Evolutionary conservation across 2,329 filamentous ascomycete genomes (phyloP), one percentile per base, ranked within the genome.

Genomic region (Akanthomyces uredinophilus): DNA sequence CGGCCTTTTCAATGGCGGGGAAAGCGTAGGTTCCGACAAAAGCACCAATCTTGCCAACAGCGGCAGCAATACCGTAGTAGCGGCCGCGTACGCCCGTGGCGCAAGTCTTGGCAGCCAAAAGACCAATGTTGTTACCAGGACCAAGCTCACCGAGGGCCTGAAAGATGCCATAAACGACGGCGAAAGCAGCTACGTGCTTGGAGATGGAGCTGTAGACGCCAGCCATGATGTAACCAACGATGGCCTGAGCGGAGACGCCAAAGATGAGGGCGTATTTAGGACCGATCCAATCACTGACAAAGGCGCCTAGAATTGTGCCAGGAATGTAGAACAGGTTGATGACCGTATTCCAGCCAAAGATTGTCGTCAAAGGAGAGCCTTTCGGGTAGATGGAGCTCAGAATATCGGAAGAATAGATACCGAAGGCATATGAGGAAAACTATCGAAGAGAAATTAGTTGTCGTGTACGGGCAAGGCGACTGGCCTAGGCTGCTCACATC

Each of bases 301-400:
- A 90, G 0, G 91, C 89, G 22, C 93, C 93, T 4, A 89, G 74
- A 58, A 93, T 79, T 27, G 91, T 90, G 1, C 93, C 93, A 0
- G 92, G 92, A 54, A 96, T 83, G 74, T 96, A 96, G 74, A 96
- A 96, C 65, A 92, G 78, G 73, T 95, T 96, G 78, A 96, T 86
- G 47, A 96, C 83, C 0, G 89, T 92, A 71, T 91, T 92, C 92
- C 92, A 96, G 46, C 92, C 93, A 64, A 96, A 93, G 13, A 87
- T 78, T 65, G 89, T 89, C 70, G 91, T 94, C 1, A 96, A 78
- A 0, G 88, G 83, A 0, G 85, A 80, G 5, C 72, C 68, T 0
- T 79, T 70, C 11, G 85, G 83, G 47, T 88, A 86, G 32, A 91
- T 83, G 63, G 85, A 87, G 44, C 78, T 73, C 0, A 96, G 77